phyloP scores from a whole-genome alignment of 1,284 basidiomycete species.

The Xerocomus nothofagi region DNA sequence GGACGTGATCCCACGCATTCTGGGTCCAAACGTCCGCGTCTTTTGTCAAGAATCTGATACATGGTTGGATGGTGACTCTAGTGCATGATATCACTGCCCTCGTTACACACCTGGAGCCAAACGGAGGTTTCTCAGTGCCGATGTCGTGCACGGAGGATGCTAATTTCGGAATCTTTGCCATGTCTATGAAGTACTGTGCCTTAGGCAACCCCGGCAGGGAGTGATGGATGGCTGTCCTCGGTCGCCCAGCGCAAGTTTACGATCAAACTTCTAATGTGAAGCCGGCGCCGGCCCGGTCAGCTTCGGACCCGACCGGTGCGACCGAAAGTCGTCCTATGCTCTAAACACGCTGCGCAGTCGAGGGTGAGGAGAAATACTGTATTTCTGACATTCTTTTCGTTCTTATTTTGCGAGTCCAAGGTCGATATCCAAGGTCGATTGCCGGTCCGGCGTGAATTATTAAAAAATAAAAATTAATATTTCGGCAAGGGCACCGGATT shows the following conservation, averaged over 20 bases:
- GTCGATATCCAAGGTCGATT: neutral
- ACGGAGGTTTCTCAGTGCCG: constrained; percentile 58
- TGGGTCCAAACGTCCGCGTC: constrained; percentile 69
- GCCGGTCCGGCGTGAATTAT: constrained; percentile 12
- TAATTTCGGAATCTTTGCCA: constrained; percentile 31
- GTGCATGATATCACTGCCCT: no score
- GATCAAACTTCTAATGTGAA: neutral
- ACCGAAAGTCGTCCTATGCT: no score
- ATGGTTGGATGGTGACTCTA: neutral
- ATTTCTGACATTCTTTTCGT: neutral
- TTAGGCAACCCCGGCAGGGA: no score
- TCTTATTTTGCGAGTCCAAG: neutral
- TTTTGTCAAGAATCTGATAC: constrained; percentile 61
- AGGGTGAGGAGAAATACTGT: no score
- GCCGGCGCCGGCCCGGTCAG: no score
- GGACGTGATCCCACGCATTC: constrained; percentile 89
- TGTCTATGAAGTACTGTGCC: constrained; percentile 2
- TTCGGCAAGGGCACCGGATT: constrained; percentile 1
- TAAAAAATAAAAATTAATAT: no score
- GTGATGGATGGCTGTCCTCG: constrained; percentile 2
- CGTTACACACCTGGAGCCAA: constrained; percentile 60
- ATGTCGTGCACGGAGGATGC: constrained; percentile 69
- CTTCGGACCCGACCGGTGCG: no score
- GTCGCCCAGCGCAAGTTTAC: neutral
- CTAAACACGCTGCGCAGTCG: no score